Base-by-base conservation (phyloP, 495 filamentous ascomycete species). In the Penicillium coffeae region DNA sequence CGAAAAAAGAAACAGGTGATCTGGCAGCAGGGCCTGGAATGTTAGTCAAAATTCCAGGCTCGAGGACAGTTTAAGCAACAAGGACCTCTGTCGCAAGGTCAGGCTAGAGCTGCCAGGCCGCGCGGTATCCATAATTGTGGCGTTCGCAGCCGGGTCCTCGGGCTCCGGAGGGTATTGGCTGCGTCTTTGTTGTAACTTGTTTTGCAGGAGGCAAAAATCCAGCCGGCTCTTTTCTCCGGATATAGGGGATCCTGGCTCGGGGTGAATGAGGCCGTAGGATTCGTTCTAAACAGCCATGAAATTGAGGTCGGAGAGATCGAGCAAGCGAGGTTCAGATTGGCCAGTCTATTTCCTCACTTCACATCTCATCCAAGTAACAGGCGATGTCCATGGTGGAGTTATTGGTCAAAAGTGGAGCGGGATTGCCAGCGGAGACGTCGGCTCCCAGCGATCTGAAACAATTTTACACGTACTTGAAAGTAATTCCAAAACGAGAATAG, bases 391-490 rank as follows among this genome's bases (percentile, higher is more conserved):
- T n/a, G n/a, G n/a, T n/a, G n/a, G n/a, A n/a, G n/a, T n/a, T 30
- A 30, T 30, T 10, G 25, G 25, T 30, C 5, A 10, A 43, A 21
- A 48, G 56, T 62, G 59, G 59, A 55, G 59, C 20, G 40, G 42
- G 45, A 33, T 34, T 40, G 44, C 27, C 48, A 44, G 45, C 45
- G 54, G 38, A 38, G 16, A n/a, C 39, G 27, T 48, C 18, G 50
- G 47, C 34, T 47, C 42, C 44, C 38, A 40, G 25, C 42, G 50
- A 58, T 54, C 59, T 62, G 59, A 62, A 62, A 62, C 59, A 45
- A 52, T 36, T 27, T 51, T 62, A 55, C 53, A 16, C 32, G 25
- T 48, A 44, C 18, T 21, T n/a, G 33, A 37, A 20, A 36, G 32
- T 30, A 30, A 30, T 30, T 4, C 25, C 25, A n/a, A n/a, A n/a